phyloP scores from a whole-genome alignment of 2,329 filamentous ascomycete genomes.

The Nectriaceae sp. region DNA sequence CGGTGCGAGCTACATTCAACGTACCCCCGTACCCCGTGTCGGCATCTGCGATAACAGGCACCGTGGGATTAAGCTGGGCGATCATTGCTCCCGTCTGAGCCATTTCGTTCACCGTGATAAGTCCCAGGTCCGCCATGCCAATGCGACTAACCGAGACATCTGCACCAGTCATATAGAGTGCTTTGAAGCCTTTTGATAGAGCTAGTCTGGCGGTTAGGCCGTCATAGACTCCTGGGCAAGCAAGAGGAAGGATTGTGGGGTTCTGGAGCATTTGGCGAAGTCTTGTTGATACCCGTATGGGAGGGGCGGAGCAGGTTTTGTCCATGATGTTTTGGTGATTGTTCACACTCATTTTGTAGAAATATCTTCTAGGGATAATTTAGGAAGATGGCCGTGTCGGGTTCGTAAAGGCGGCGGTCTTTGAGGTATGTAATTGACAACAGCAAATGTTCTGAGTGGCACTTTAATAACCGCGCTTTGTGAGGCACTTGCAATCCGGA shows the following conservation, averaged over 20 bases:
- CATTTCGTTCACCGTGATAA: constrained; percentile 66
- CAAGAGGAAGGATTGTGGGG: not conserved
- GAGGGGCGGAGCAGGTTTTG: not conserved
- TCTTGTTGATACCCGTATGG: not conserved
- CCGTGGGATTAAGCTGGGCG: constrained; percentile 55
- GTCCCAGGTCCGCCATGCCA: constrained; percentile 63
- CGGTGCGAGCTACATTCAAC: not conserved
- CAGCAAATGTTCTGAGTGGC: too few relatives aligned
- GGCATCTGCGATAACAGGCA: constrained; percentile 32
- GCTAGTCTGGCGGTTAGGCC: constrained; percentile 65
- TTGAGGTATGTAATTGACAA: too few relatives aligned
- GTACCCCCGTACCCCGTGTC: not conserved
- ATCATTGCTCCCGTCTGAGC: constrained; percentile 64
- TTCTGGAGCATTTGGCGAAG: not conserved
- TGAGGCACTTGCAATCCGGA: too few relatives aligned
- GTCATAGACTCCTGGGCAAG: constrained; percentile 64
- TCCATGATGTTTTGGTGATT: not conserved
- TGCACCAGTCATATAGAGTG: constrained; percentile 54
- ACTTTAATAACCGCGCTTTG: too few relatives aligned
- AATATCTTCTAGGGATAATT: not conserved
- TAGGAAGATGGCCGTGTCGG: too few relatives aligned
- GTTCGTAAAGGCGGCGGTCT: too few relatives aligned
- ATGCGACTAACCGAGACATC: constrained; percentile 63
- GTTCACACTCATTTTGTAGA: not conserved
- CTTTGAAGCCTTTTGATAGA: constrained; percentile 56